Conservation (phyloP, 2,329 filamentous ascomycete species). For the Ilyonectria robusta region DNA sequence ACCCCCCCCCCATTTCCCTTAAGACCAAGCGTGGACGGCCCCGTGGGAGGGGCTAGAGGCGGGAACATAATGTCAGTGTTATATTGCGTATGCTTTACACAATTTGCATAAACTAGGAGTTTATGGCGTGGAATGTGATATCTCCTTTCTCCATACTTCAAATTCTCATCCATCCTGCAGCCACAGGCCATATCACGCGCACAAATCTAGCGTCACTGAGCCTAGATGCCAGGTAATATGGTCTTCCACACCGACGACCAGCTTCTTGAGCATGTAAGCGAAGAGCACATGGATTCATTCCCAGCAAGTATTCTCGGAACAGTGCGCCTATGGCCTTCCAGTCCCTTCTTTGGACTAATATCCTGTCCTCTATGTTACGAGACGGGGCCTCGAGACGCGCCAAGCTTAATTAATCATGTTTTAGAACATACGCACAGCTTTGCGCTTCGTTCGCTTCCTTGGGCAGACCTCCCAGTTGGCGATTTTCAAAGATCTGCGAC, state of each 20-base stretch:
- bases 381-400: not conserved
- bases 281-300: conserved; percentile 4
- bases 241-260: conserved; percentile 4
- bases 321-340: conserved; percentile 15
- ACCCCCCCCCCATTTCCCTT: too few species aligned
- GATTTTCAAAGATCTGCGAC: not conserved
- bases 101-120: too few species aligned
- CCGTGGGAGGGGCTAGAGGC: too few species aligned
- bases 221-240: not conserved
- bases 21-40: too few species aligned
- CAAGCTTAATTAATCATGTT: conserved; percentile 4
- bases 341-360: not conserved
- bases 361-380: conserved; percentile 8
- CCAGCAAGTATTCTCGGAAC: not conserved
- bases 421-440: conserved; percentile 12
- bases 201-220: too few species aligned
- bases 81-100: too few species aligned
- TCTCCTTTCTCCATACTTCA: too few species aligned
- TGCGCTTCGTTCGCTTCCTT: conserved; percentile 15
- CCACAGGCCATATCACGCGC: too few species aligned
- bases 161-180: too few species aligned
- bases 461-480: conserved; percentile 2
- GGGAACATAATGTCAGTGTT: too few species aligned
- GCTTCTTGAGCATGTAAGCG: conserved; percentile 9
- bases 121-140: too few species aligned